phyloP scores from a whole-genome alignment of 2,329 filamentous ascomycete genomes.

The Orbilia ellipsospora region DNA sequence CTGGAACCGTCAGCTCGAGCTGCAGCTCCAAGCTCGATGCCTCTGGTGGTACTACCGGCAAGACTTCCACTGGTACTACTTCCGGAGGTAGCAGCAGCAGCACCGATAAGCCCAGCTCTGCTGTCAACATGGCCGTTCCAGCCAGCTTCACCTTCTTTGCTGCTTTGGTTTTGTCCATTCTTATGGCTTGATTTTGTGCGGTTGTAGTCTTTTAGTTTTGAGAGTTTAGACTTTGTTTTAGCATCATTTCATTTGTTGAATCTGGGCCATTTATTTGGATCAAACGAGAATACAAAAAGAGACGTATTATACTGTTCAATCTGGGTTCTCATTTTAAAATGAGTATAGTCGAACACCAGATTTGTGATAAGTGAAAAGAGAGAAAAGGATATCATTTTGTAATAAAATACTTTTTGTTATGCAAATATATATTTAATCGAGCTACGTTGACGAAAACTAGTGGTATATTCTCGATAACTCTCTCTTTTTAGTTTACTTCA shows the following conservation, averaged over 20 bases:
- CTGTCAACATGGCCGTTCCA: conserved; percentile 63
- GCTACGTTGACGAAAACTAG: too few species aligned
- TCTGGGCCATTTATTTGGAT: too few species aligned
- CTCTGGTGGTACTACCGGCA: conserved; percentile 71
- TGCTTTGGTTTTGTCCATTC: conserved; percentile 67
- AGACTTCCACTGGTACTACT: conserved; percentile 67
- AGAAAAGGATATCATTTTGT: not conserved
- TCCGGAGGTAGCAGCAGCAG: conserved; percentile 60
- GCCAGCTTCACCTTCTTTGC: conserved; percentile 66
- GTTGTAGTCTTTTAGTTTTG: not conserved
- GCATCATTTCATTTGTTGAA: conserved; percentile 19
- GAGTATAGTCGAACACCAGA: conserved; percentile 1
- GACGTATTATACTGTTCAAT: not conserved
- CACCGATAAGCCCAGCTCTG: conserved; percentile 61
- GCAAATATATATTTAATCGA: conserved; percentile 14
- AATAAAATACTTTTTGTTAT: conserved; percentile 18
- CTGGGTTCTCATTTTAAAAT: not conserved
- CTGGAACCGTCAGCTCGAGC: conserved; percentile 65
- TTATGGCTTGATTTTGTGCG: conserved; percentile 65
- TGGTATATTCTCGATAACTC: not conserved
- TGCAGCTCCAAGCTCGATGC: conserved; percentile 72
- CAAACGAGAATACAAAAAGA: conserved; percentile 21
- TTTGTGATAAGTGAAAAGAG: not conserved
- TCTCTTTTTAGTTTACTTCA: too few species aligned
- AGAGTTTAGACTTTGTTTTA: too few species aligned